These are phyloP conservation scores for Sclerotinia subarctica DNA, from an alignment of 2,329 filamentous ascomycete genomes.

Conservation along the genomic window DNA sequence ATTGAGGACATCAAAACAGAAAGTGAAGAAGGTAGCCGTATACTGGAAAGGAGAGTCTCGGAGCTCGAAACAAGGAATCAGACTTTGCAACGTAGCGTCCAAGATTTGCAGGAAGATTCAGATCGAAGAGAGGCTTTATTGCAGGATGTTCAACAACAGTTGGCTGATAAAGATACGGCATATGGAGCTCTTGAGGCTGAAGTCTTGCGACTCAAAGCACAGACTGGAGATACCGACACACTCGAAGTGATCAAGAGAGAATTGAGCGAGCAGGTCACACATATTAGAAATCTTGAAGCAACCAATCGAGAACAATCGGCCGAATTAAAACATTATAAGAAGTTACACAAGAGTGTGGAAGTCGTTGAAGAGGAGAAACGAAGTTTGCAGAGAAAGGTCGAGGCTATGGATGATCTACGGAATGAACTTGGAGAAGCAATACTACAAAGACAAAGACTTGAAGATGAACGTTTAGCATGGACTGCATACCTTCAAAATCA, in stretches of 20 bases:
- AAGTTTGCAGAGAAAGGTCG: slow-evolving; percentile 71
- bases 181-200: slow-evolving; percentile 77
- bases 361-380: slow-evolving; percentile 95
- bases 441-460: slow-evolving; percentile 78
- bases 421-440: slow-evolving; percentile 74
- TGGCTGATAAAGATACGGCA: slow-evolving; percentile 67
- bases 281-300: slow-evolving; percentile 80
- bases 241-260: slow-evolving; percentile 82
- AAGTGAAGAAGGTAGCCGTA: slow-evolving; percentile 68
- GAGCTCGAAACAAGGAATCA: slow-evolving; percentile 61
- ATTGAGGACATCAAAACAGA: slow-evolving; percentile 65
- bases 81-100: slow-evolving; percentile 53
- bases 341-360: slow-evolving; percentile 81
- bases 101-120: slow-evolving; percentile 49
- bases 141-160: slow-evolving; percentile 37
- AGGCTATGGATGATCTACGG: slow-evolving; percentile 70
- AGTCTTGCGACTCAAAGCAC: slow-evolving; percentile 77
- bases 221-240: slow-evolving; percentile 82
- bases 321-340: slow-evolving; percentile 79
- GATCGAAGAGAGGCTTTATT: slow-evolving; percentile 35
- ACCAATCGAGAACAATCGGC: slow-evolving; percentile 73
- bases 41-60: slow-evolving; percentile 56
- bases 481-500: slow-evolving; percentile 76
- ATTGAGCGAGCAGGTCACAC: slow-evolving; percentile 85
- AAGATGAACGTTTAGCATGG: slow-evolving; percentile 87